Conservation (phyloP, 148 eudicot genomes). For the Dianthus caryophyllus region DNA sequence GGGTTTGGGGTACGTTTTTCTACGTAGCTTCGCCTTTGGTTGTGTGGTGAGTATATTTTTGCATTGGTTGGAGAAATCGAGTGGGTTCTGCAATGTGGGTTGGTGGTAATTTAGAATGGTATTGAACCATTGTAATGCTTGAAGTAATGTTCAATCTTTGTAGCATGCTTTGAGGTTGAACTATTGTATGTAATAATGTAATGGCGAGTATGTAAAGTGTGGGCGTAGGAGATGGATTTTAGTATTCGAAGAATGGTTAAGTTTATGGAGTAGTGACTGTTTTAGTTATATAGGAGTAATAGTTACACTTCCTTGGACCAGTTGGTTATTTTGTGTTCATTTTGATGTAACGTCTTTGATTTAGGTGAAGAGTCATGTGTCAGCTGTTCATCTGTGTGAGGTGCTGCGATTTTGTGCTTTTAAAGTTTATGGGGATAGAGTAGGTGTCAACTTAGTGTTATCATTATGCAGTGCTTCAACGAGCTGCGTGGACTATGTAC, state of each 20-base stretch:
- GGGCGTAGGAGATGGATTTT: background rate
- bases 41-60: background rate
- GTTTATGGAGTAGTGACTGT: background rate
- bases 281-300: background rate
- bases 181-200: no score
- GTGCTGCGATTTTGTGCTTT: background rate
- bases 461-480: background rate
- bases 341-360: background rate
- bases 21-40: no score
- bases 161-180: background rate
- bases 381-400: background rate
- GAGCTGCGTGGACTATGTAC: background rate
- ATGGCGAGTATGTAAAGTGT: background rate
- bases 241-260: background rate
- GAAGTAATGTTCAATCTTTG: background rate
- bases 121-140: background rate
- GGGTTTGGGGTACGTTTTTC: no score
- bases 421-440: background rate
- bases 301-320: background rate
- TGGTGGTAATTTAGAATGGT: background rate
- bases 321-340: background rate
- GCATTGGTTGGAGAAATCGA: slow-evolving; percentile 8
- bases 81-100: slow-evolving; percentile 22
- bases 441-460: background rate
- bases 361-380: background rate